Evolutionary conservation across 2,329 filamentous ascomycete species (phyloP), one percentile per base, ranked within the genome.

Genomic region (Paecilomyces sp.): DNA sequence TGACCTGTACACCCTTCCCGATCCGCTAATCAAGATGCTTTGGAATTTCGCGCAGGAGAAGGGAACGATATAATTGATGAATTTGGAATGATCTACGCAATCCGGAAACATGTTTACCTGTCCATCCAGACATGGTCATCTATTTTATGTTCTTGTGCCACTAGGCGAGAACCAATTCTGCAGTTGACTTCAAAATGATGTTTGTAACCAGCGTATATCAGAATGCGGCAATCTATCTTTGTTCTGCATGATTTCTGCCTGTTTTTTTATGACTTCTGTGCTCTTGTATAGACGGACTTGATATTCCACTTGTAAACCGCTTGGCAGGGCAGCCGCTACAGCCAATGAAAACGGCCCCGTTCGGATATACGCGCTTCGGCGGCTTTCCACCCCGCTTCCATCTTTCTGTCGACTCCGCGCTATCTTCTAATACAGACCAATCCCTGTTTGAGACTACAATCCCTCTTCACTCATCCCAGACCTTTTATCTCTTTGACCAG

Each of bases 1-100:
- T 67, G 94, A 99, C 72, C 83, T 99, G 60, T 97, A 96, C 79
- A 97, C 94, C n/a, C 86, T 99, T 64, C 92, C 94, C 0, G 94
- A 97, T 65, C 78, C 80, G 30, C 83, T 97, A 41, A 89, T 94
- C 72, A 95, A 94, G 76, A 92, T 91, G 86, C 87, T 99, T 61
- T 97, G 93, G 93, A 93, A 97, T 62, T 95, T 94, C 72, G 85
- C 85, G 51, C 73, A 72, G 57, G 76, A 79, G 55, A 79, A 78
- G 65, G 75, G 75, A 30, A 74, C 69, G 58, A 61, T 75, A 62
- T 78, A 64, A 69, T 47, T 47, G 36, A 47, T 47, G 41, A 47
- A 47, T 47, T 47, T 47, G 41, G 41, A 47, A 47, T 47, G 41
- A 47, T 47, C 41, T 47, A 22, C n/a, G n/a, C n/a, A n/a, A 47